Conservation (phyloP, 1,284 basidiomycete species). For the Ceratobasidium sp. region DNA sequence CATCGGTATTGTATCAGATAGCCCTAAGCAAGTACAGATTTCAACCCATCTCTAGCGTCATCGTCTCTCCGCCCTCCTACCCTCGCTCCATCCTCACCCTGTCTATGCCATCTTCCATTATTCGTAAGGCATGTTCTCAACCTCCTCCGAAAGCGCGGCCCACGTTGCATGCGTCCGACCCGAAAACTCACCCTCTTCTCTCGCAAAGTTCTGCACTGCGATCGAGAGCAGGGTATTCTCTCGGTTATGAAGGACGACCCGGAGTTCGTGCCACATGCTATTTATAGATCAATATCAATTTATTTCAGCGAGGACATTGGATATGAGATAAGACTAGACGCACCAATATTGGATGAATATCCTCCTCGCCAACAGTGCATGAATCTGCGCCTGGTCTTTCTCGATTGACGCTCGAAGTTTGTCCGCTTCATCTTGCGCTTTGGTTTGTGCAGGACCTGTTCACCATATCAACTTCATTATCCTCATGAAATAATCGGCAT, state of each 20-base stretch:
- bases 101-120: conserved; percentile 57
- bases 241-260: conserved; percentile 87
- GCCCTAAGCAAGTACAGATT: not conserved
- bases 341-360: conserved; percentile 88
- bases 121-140: conserved; percentile 87
- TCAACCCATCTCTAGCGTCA: too few species aligned
- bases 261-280: conserved; percentile 92
- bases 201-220: conserved; percentile 76
- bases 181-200: conserved; percentile 76
- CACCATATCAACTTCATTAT: too few species aligned
- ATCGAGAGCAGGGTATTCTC: conserved; percentile 86
- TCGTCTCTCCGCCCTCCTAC: too few species aligned
- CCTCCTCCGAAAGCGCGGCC: conserved; percentile 75
- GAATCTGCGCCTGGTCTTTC: conserved; percentile 81
- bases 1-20: conserved; percentile 6
- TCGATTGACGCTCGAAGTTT: conserved; percentile 76
- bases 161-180: conserved; percentile 76
- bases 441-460: conserved; percentile 3
- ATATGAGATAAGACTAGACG: conserved; percentile 52
- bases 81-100: not conserved
- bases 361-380: conserved; percentile 75
- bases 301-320: not conserved
- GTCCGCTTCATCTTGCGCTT: conserved; percentile 76
- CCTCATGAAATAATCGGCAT: too few species aligned
- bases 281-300: conserved; percentile 22